phyloP scores from a whole-genome alignment of 192 early-diverging fungal genomes.

The Anaeromyces robustus region DNA sequence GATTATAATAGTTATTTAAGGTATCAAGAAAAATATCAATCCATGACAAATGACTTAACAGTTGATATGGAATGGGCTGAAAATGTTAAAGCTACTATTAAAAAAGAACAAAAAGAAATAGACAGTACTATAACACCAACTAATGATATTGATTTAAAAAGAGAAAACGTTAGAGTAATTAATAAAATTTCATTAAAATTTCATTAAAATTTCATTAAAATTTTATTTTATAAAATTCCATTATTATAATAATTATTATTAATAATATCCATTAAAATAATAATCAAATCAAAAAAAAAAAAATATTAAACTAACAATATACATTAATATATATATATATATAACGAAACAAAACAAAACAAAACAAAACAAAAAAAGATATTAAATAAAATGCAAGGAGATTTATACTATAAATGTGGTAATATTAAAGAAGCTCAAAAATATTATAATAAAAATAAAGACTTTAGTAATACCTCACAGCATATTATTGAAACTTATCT shows the following conservation, averaged over 20 bases:
- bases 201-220: too few relatives aligned
- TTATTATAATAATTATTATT: too few relatives aligned
- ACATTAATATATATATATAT: too few relatives aligned
- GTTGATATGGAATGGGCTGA: background rate
- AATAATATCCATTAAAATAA: too few relatives aligned
- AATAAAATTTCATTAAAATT: too few relatives aligned
- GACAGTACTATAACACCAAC: background rate
- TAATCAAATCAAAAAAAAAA: too few relatives aligned
- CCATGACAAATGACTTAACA: background rate
- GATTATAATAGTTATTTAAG: background rate
- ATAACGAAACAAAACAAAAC: too few relatives aligned
- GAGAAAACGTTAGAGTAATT: background rate
- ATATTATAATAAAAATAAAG: conserved; percentile 50
- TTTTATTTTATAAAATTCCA: too few relatives aligned
- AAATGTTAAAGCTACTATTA: background rate
- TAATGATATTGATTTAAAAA: background rate
- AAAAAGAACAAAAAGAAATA: background rate
- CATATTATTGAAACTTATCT: conserved; percentile 69
- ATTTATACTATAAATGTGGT: conserved; percentile 55
- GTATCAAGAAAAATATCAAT: background rate
- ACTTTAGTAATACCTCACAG: conserved; percentile 58
- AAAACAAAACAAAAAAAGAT: too few relatives aligned
- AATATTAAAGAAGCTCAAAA: conserved; percentile 50
- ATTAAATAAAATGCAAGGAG: conserved; percentile 19
- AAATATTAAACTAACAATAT: too few relatives aligned